Conservation (phyloP, 148 eudicot species). For the Heliosperma pusillum region DNA sequence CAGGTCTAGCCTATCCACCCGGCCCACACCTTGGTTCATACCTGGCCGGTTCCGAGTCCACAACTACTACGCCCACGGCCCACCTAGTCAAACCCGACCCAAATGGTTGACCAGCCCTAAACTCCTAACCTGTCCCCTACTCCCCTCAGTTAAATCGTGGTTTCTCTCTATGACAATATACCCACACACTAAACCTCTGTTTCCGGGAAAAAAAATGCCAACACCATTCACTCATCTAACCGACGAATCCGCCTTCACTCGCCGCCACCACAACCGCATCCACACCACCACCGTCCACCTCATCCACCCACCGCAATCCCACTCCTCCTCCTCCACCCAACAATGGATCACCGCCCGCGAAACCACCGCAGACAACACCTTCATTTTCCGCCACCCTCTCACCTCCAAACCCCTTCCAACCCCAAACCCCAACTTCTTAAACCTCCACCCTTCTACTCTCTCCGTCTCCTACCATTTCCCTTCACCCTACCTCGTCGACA, state of each 20-base stretch:
- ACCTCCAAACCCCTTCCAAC: neutral
- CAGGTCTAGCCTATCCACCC: too few relatives aligned
- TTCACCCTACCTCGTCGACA: neutral
- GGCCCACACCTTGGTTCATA: too few relatives aligned
- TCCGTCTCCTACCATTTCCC: neutral
- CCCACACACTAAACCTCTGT: too few relatives aligned
- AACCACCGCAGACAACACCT: neutral
- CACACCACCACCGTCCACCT: neutral
- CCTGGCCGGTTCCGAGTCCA: too few relatives aligned
- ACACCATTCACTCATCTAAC: neutral
- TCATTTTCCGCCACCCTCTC: neutral
- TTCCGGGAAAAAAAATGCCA: neutral
- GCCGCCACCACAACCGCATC: neutral
- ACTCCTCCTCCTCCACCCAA: neutral
- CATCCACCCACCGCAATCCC: neutral
- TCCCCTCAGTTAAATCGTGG: too few relatives aligned
- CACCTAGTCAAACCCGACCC: too few relatives aligned
- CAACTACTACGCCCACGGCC: too few relatives aligned
- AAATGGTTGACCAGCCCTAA: too few relatives aligned
- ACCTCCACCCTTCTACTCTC: neutral
- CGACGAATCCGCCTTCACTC: neutral
- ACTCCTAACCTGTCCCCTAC: too few relatives aligned
- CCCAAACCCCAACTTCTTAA: neutral
- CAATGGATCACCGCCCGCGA: neutral
- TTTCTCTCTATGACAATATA: too few relatives aligned